A percentile compares a stretch with the other conserved stretches of the same genome.
Evolutionary conservation across 164 flowering plant species (phyloP).

Genomic region (Stephania cephalantha): DNA sequence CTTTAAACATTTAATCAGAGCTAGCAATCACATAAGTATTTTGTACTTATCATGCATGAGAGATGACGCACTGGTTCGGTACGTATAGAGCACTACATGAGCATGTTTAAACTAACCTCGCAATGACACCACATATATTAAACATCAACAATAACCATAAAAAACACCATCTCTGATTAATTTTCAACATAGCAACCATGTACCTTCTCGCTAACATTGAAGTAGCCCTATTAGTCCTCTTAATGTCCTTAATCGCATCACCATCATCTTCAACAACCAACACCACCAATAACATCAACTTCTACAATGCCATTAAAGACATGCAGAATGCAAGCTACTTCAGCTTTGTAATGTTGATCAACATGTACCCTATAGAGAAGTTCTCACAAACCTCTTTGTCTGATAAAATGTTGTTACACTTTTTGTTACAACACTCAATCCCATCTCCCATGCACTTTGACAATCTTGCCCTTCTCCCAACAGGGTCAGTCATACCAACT

Average conservation of each 20-base stretch:
- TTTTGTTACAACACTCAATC: conserved; percentile 66
- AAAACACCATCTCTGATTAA: too few species aligned
- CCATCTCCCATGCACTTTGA: conserved; percentile 64
- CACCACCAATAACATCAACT: conserved; percentile 20
- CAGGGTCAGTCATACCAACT: conserved; percentile 57
- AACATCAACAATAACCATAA: not conserved
- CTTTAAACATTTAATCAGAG: too few species aligned
- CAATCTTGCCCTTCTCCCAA: conserved; percentile 46
- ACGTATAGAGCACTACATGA: conserved; percentile 20
- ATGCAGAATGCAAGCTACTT: conserved; percentile 74
- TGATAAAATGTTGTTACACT: conserved; percentile 27
- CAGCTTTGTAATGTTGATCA: conserved; percentile 64
- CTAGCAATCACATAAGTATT: too few species aligned
- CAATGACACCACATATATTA: conserved; percentile 11
- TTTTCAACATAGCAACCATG: not conserved
- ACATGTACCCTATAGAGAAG: conserved; percentile 44
- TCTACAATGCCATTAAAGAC: conserved; percentile 46
- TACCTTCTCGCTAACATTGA: conserved; percentile 12
- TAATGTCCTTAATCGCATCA: conserved; percentile 20
- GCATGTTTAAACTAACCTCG: conserved; percentile 32
- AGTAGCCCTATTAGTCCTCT: conserved; percentile 11
- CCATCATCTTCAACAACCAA: not conserved
- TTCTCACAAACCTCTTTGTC: conserved; percentile 28
- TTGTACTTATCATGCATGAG: conserved; percentile 21
- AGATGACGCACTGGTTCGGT: conserved; percentile 31